Evolutionary conservation across 306 rosid species (phyloP), one percentile per base, ranked within the genome.

Genomic region (Alnus glutinosa): DNA sequence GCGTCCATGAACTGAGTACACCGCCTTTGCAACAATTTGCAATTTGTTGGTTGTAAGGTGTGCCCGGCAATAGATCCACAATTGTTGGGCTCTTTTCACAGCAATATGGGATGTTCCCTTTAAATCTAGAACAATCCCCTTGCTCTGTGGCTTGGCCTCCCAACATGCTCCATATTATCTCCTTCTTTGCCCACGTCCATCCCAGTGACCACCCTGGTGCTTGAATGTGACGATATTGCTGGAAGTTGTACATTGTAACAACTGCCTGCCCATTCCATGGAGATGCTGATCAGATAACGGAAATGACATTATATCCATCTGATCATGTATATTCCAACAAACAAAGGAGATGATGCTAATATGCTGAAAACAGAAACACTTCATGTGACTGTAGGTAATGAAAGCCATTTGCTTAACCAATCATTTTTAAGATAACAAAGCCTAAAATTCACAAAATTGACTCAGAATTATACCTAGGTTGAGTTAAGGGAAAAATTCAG

Each of bases 21-120:
- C 98, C 97, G 7, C 98, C 98, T 87, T 83, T 90, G 87, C 98
- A 92, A 80, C 97, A 94, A 84, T 94, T 92, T n/a, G 92, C 78
- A 28, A 84, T 66, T 77, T 92, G 98, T 79, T 83, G 89, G 79
- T 92, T 94, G 86, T 90, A 94, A 54, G 97, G 94, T 8, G 94
- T 85, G 77, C 98, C 98, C 0, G 97, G 97, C 70, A 94, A 71
- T 79, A 92, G 80, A 86, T 94, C 98, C 9, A 94, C 96, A 47
- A 92, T 7, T 0, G 89, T 87, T n/a, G 97, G 97, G 34, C 70
- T 72, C 86, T 71, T 92, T 78, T 87, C 84, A 86, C 98, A 94
- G 87, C 92, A 88, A 84, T 94, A 90, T 2, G 98, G 98, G 55
- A 67, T 39, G 72, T 5, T 82, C 9, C 73, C 85, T 61, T 89